A percentile compares a stretch with the other conserved stretches of the same genome.
Evolutionary conservation across 257 asterid genomes (phyloP).

Genomic region (Nicotiana undulata): DNA sequence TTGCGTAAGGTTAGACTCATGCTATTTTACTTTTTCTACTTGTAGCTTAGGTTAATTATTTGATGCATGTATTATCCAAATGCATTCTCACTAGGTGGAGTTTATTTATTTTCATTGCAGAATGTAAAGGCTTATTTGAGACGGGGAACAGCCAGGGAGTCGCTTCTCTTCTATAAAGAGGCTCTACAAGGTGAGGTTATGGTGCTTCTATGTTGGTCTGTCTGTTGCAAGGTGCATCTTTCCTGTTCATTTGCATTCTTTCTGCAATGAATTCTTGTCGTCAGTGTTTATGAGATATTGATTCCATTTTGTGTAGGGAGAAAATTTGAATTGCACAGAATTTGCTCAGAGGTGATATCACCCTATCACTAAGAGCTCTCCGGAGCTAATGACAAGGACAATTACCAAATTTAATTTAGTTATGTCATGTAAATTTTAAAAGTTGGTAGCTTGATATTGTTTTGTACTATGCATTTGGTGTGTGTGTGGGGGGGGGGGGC

Average conservation of each 20-base stretch:
- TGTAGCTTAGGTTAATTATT: neutral
- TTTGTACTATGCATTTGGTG: neutral
- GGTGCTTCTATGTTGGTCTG: neutral
- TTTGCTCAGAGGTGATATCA: neutral
- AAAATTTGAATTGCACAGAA: neutral
- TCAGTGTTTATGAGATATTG: neutral
- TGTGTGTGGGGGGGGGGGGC: neutral
- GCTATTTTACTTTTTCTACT: neutral
- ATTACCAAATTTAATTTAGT: neutral
- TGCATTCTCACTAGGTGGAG: neutral
- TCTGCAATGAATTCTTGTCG: neutral
- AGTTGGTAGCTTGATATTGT: neutral
- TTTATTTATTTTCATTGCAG: conserved; percentile 29
- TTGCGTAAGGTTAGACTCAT: too few relatives aligned
- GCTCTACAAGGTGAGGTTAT: conserved; percentile 74
- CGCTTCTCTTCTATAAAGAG: conserved; percentile 53
- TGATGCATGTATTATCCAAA: neutral
- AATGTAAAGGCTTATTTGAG: conserved; percentile 77
- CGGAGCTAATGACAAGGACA: neutral
- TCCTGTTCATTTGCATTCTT: neutral
- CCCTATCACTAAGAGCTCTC: neutral
- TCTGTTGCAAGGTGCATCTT: neutral
- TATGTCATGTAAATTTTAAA: neutral
- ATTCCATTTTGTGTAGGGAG: neutral
- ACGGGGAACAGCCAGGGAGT: conserved; percentile 75